Conservation (phyloP, 495 filamentous ascomycete species). For the Cenococcum geophilum region DNA sequence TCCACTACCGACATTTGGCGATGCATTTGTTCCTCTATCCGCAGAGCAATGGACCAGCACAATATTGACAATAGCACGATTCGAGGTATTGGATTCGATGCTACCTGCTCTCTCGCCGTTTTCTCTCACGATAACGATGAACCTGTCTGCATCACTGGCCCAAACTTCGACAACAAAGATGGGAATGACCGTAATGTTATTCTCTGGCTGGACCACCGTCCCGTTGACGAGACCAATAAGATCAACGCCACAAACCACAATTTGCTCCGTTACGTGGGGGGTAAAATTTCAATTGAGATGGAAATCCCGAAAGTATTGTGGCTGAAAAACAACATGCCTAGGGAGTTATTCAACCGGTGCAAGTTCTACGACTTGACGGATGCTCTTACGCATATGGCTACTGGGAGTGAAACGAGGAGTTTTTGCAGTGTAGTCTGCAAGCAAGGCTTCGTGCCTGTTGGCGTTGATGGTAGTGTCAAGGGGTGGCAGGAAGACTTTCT, state of each 20-base stretch:
- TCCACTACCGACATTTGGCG: constrained; percentile 95
- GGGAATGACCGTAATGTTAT: constrained; percentile 82
- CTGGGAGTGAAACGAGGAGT: constrained; percentile 85
- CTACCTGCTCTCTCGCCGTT: constrained; percentile 90
- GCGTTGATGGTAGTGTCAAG: constrained; percentile 94
- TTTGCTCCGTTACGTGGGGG: constrained; percentile 90
- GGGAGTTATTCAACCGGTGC: constrained; percentile 79
- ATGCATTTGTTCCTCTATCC: constrained; percentile 77
- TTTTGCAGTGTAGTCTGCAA: constrained; percentile 94
- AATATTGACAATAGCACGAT: constrained; percentile 66
- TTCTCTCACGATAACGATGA: constrained; percentile 84
- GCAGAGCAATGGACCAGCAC: constrained; percentile 68
- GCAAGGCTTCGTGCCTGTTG: constrained; percentile 90
- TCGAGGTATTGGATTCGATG: constrained; percentile 90
- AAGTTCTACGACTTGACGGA: constrained; percentile 95
- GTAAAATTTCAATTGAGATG: constrained; percentile 98
- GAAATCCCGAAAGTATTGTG: constrained; percentile 96
- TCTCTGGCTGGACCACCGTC: constrained; percentile 88
- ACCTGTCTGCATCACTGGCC: constrained; percentile 80
- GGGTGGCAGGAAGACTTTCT: constrained; percentile 97
- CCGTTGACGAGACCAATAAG: constrained; percentile 76
- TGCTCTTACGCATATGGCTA: constrained; percentile 90
- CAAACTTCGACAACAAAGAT: constrained; percentile 65
- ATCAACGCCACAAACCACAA: constrained; percentile 92
- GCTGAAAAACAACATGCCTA: constrained; percentile 97